Evolutionary conservation across 345 rosid species (phyloP).

Genomic region (Hevea brasiliensis): DNA sequence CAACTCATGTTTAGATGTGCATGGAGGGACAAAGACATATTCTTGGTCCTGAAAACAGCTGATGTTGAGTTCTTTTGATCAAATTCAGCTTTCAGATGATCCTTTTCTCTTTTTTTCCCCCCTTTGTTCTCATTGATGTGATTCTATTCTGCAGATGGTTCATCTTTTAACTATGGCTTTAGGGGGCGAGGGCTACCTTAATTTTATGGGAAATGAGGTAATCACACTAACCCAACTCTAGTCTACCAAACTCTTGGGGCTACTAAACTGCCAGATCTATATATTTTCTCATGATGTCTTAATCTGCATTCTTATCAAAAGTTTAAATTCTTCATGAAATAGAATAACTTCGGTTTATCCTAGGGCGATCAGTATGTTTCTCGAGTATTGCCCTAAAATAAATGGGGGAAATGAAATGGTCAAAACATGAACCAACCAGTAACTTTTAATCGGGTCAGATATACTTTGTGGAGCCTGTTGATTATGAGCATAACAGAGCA

Average conservation of each 20-base stretch:
- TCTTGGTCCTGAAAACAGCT: not conserved
- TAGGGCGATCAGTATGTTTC: not conserved
- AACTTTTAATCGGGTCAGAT: not conserved
- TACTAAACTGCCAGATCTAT: not conserved
- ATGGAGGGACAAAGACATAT: not conserved
- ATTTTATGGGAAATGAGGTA: constrained; percentile 90
- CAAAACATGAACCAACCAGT: not conserved
- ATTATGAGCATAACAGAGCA: not conserved
- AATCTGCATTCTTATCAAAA: not conserved
- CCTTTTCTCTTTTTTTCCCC: not conserved
- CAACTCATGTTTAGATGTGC: not conserved
- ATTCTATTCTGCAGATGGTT: constrained; percentile 53
- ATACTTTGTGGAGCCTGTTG: not conserved
- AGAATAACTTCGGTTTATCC: not conserved
- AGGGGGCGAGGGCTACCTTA: constrained; percentile 84
- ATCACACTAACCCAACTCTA: constrained; percentile 12
- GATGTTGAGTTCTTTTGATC: not conserved
- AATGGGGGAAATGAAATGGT: not conserved
- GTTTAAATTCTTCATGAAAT: not conserved
- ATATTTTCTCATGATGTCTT: not conserved
- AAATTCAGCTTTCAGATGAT: constrained; percentile 9
- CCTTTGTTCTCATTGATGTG: constrained; percentile 10
- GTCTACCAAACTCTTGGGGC: constrained; percentile 4
- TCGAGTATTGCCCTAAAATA: not conserved
- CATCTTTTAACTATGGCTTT: constrained; percentile 75